Evolutionary conservation across 352 stramenopile genomes (phyloP).

Genomic region (Phytophthora agathidicida): DNA sequence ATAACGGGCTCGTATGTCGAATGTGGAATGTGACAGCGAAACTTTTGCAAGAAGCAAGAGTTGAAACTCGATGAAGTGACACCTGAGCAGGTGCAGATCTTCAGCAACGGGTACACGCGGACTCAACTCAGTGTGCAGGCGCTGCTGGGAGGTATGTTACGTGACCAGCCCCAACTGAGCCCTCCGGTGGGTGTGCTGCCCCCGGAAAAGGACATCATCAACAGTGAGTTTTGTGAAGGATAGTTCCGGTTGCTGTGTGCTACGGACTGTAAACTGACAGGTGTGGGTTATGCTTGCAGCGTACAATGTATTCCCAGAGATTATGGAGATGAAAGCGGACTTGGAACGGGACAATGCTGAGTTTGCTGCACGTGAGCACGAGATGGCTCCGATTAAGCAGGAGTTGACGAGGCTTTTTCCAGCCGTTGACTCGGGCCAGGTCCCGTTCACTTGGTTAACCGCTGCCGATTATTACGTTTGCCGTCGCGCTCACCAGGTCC

Average conservation of each 20-base stretch:
- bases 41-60: constrained; percentile 47
- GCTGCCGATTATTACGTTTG: constrained; percentile 82
- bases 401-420: constrained; percentile 65
- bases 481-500: constrained; percentile 53
- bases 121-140: constrained; percentile 83
- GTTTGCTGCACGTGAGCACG: constrained; percentile 54
- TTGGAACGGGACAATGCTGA: constrained; percentile 59
- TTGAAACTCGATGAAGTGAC: constrained; percentile 46
- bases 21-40: constrained; percentile 26
- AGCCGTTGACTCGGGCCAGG: constrained; percentile 37
- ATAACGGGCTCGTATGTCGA: constrained; percentile 28
- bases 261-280: not conserved
- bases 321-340: constrained; percentile 53
- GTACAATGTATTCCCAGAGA: constrained; percentile 69
- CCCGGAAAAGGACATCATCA: constrained; percentile 78
- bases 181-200: constrained; percentile 62
- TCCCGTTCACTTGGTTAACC: constrained; percentile 73
- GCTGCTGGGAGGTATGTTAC: constrained; percentile 57
- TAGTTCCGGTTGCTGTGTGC: not conserved
- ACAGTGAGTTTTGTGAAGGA: constrained; percentile 55
- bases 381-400: constrained; percentile 55
- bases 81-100: constrained; percentile 54
- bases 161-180: constrained; percentile 35
- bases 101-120: constrained; percentile 74
- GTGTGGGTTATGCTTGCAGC: constrained; percentile 31